Evolutionary conservation across 2,329 filamentous ascomycete genomes (phyloP).

Genomic region (Zymoseptoria ardabiliae): DNA sequence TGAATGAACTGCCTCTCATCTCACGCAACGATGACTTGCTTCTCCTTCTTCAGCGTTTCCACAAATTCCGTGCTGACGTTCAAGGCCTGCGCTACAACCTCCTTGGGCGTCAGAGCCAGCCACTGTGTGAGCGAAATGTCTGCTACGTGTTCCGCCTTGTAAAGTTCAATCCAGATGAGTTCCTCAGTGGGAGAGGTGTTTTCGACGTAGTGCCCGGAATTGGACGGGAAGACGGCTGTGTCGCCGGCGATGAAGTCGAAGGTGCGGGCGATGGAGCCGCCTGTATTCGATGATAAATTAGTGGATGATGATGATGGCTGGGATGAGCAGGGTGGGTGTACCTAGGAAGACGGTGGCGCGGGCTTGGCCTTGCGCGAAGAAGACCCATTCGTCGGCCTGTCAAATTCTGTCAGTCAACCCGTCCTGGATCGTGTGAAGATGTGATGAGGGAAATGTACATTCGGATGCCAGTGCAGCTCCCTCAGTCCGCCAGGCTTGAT

Average conservation of each 20-base stretch:
- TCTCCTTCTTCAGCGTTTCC: slow-evolving; percentile 15
- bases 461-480: slow-evolving; percentile 63
- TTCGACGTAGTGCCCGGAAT: slow-evolving; percentile 60
- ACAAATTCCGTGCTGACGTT: slow-evolving; percentile 7
- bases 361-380: slow-evolving; percentile 56
- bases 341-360: slow-evolving; percentile 59
- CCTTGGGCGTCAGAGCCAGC: slow-evolving; percentile 59
- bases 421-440: neutral
- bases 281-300: neutral
- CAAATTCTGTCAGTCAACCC: neutral
- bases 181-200: slow-evolving; percentile 58
- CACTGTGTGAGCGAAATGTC: slow-evolving; percentile 63
- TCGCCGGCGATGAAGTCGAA: slow-evolving; percentile 56
- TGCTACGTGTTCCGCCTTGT: slow-evolving; percentile 59
- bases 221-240: slow-evolving; percentile 61
- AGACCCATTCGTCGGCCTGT: slow-evolving; percentile 56
- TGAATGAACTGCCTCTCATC: neutral
- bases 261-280: slow-evolving; percentile 46
- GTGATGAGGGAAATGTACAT: neutral
- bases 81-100: slow-evolving; percentile 41
- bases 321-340: neutral
- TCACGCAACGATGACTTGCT: slow-evolving; percentile 14
- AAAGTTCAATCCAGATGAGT: slow-evolving; percentile 62
- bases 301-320: neutral
- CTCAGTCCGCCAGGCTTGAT: slow-evolving; percentile 57